phyloP scores from a whole-genome alignment of 2,329 filamentous ascomycete genomes.

The Penicillium sp. region DNA sequence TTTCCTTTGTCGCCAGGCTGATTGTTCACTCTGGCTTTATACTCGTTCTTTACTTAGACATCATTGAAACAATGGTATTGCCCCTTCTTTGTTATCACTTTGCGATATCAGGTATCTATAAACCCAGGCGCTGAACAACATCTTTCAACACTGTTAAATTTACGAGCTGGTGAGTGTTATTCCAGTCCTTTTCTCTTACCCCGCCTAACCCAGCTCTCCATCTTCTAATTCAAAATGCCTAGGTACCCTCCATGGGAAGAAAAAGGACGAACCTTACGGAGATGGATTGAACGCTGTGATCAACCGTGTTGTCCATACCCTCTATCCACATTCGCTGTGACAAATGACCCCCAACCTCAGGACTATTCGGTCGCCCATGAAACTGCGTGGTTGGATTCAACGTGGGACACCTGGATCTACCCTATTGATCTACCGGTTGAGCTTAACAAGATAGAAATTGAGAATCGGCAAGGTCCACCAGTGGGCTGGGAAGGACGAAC shows the following conservation, averaged over 20 bases:
- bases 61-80: not conserved
- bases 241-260: not conserved
- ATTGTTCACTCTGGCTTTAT: not conserved
- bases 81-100: too few species aligned
- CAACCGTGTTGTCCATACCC: not conserved
- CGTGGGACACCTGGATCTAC: not conserved
- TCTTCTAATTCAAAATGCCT: not conserved
- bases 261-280: not conserved
- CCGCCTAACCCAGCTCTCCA: not conserved
- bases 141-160: too few species aligned
- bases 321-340: not conserved
- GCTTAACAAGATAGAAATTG: not conserved
- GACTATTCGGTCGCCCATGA: not conserved
- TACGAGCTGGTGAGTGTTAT: not conserved
- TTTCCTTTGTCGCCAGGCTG: not conserved
- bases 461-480: not conserved
- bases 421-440: not conserved
- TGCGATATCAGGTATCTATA: not conserved
- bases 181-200: too few species aligned
- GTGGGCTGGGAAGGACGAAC: constrained; percentile 6
- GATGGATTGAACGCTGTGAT: not conserved
- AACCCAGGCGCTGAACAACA: not conserved
- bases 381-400: not conserved
- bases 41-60: not conserved
- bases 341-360: not conserved